A percentile compares a stretch with the other conserved stretches of the same genome.
phyloP scores from a whole-genome alignment of 352 stramenopile species.

The Stramenopiles sp. region DNA sequence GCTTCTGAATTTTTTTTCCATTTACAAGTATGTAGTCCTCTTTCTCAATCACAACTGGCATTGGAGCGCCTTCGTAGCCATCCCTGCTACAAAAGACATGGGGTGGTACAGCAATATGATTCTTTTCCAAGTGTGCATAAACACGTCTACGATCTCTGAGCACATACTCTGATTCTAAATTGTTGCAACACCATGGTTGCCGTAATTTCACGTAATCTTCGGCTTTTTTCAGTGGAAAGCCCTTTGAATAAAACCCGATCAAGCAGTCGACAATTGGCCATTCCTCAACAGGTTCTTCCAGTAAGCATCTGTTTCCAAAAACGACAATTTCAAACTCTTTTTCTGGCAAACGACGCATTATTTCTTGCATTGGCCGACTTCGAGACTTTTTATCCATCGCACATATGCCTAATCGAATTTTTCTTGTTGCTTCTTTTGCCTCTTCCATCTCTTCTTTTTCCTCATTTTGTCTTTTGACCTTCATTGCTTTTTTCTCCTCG shows the following conservation, averaged over 20 bases:
- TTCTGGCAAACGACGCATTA: conserved; percentile 66
- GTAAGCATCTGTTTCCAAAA: conserved; percentile 90
- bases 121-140: conserved; percentile 78
- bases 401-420: conserved; percentile 72
- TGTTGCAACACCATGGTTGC: conserved; percentile 89
- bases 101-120: conserved; percentile 82
- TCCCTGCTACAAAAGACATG: conserved; percentile 85
- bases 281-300: conserved; percentile 71
- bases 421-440: conserved; percentile 3
- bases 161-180: conserved; percentile 84
- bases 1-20: conserved; percentile 89
- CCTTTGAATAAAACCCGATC: conserved; percentile 94
- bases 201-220: conserved; percentile 83
- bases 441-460: background rate
- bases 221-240: conserved; percentile 89
- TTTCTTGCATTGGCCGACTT: conserved; percentile 90
- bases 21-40: conserved; percentile 72
- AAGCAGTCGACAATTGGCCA: conserved; percentile 89
- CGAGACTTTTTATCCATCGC: conserved; percentile 97
- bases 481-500: background rate
- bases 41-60: conserved; percentile 34
- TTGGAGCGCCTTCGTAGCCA: conserved; percentile 31
- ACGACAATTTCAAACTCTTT: conserved; percentile 85
- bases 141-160: conserved; percentile 84
- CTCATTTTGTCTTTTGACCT: background rate